A percentile compares a stretch with the other conserved stretches of the same genome.
These are phyloP conservation scores for Fonsecaea erecta DNA, from an alignment of 2,329 filamentous ascomycete genomes.

Conservation along the genomic window DNA sequence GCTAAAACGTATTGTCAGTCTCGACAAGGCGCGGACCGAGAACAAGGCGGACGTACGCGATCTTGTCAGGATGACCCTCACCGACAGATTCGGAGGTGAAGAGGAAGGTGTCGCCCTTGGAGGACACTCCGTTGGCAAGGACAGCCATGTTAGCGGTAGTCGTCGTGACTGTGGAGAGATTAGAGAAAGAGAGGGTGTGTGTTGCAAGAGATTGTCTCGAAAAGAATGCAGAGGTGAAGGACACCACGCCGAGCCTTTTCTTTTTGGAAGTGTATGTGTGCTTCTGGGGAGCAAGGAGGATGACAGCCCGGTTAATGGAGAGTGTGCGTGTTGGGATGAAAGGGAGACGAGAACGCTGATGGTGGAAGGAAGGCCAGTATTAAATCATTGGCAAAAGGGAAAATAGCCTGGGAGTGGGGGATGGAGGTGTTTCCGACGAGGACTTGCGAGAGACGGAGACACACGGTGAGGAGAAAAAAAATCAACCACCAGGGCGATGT, in stretches of 20 bases:
- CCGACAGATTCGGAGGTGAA: slow-evolving; percentile 91
- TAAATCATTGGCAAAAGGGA: slow-evolving; percentile 5
- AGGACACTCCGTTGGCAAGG: slow-evolving; percentile 31
- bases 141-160: slow-evolving; percentile 29
- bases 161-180: not conserved
- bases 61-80: slow-evolving; percentile 94
- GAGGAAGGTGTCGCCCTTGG: slow-evolving; percentile 73
- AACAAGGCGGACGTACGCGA: slow-evolving; percentile 62
- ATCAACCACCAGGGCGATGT: slow-evolving; percentile 19
- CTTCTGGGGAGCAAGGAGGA: not conserved
- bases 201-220: slow-evolving; percentile 44
- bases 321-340: not conserved
- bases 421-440: not conserved
- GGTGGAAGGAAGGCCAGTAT: not conserved
- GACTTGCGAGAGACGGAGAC: not conserved
- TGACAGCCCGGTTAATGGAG: not conserved
- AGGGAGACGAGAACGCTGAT: not conserved
- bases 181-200: slow-evolving; percentile 4
- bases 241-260: not conserved
- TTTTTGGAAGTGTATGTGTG: slow-evolving; percentile 13
- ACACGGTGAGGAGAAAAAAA: slow-evolving; percentile 19
- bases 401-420: slow-evolving; percentile 4
- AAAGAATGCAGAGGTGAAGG: slow-evolving; percentile 42
- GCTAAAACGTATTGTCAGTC: slow-evolving; percentile 45
- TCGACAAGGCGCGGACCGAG: not conserved